Evolutionary conservation across 495 filamentous ascomycete genomes (phyloP).

Genomic region (Jackrogersella minutella): DNA sequence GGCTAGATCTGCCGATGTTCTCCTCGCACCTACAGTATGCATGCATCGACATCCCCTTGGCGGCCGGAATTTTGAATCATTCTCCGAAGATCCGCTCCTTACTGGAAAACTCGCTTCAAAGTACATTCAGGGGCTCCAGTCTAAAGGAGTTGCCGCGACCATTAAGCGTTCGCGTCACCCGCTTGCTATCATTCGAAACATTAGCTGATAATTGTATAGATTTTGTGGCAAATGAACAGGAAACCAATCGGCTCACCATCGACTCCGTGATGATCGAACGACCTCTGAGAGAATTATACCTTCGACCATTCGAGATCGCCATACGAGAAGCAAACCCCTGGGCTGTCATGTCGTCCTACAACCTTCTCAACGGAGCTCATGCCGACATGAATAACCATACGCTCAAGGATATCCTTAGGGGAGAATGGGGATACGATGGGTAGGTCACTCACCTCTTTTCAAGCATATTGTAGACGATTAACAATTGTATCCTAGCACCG

Average conservation of each 20-base stretch:
- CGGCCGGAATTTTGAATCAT: constrained; percentile 86
- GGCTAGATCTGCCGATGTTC: constrained; percentile 75
- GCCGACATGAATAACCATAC: constrained; percentile 76
- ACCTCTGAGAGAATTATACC: constrained; percentile 81
- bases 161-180: constrained; percentile 68
- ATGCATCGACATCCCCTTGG: constrained; percentile 84
- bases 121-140: constrained; percentile 78
- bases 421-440: constrained; percentile 80
- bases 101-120: constrained; percentile 78
- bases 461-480: constrained; percentile 24
- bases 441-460: constrained; percentile 43
- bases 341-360: constrained; percentile 87
- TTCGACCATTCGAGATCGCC: constrained; percentile 83
- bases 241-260: constrained; percentile 78
- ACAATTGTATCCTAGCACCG: constrained; percentile 56
- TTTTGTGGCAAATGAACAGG: constrained; percentile 86
- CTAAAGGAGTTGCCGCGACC: constrained; percentile 76
- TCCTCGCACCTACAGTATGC: constrained; percentile 83
- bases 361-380: constrained; percentile 80
- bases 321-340: constrained; percentile 79
- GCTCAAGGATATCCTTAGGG: constrained; percentile 75
- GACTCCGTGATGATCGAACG: constrained; percentile 75
- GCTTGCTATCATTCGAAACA: background rate
- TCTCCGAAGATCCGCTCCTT: constrained; percentile 83
- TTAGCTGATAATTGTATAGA: constrained; percentile 54